These are phyloP conservation scores for Xylariaceae sp. DNA, from an alignment of 2,329 filamentous ascomycete species.

Conservation along the genomic window DNA sequence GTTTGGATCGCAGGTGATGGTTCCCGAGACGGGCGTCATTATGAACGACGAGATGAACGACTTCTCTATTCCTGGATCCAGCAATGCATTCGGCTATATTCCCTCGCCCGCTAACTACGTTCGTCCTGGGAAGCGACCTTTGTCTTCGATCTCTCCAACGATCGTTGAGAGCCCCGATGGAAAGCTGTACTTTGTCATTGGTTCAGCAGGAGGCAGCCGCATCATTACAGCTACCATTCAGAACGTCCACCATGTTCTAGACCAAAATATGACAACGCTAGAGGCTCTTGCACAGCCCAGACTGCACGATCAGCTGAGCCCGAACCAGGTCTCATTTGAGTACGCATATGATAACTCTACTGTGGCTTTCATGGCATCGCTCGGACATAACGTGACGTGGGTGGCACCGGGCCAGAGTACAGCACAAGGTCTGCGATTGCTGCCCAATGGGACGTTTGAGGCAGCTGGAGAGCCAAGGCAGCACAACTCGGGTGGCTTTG, in stretches of 20 bases:
- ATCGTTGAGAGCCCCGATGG: constrained; percentile 77
- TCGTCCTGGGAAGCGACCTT: constrained; percentile 75
- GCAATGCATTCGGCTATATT: constrained; percentile 78
- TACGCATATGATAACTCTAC: constrained; percentile 73
- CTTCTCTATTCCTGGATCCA: constrained; percentile 75
- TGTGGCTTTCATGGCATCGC: constrained; percentile 66
- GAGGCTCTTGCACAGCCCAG: constrained; percentile 72
- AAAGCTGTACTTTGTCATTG: constrained; percentile 72
- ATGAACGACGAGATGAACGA: constrained; percentile 72
- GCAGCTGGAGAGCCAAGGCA: constrained; percentile 85
- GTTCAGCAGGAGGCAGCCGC: constrained; percentile 80
- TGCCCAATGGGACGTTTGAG: constrained; percentile 73
- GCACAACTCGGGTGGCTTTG: constrained; percentile 71
- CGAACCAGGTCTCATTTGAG: constrained; percentile 73
- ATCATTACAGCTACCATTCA: constrained; percentile 88
- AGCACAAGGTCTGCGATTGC: constrained; percentile 72
- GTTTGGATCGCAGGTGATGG: constrained; percentile 76
- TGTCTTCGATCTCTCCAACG: constrained; percentile 77
- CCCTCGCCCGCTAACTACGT: constrained; percentile 78
- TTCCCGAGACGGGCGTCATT: constrained; percentile 82
- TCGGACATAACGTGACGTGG: constrained; percentile 79
- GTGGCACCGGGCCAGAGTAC: constrained; percentile 68
- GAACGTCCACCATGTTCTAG: constrained; percentile 75
- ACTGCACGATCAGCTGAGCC: constrained; percentile 82
- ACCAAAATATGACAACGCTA: constrained; percentile 64